Evolutionary conservation across 2,329 filamentous ascomycete species (phyloP).

Genomic region (Sporothrix mexicana): DNA sequence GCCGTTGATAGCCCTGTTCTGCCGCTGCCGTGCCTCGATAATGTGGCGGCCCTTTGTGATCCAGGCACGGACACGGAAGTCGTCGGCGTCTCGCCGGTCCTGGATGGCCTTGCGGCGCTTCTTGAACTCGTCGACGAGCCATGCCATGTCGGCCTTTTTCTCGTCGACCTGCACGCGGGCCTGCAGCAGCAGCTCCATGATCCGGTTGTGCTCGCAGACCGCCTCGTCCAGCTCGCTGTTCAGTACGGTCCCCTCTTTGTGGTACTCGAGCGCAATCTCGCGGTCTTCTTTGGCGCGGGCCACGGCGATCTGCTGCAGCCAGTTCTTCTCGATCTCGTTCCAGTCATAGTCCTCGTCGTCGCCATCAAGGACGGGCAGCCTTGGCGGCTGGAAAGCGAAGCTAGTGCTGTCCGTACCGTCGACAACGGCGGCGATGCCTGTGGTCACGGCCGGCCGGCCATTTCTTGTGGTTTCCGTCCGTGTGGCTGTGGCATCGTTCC

Average conservation of each 20-base stretch:
- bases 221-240: slow-evolving; percentile 46
- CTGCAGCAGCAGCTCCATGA: slow-evolving; percentile 48
- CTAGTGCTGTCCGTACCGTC: too few species aligned
- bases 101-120: neutral
- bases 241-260: slow-evolving; percentile 42
- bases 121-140: slow-evolving; percentile 35
- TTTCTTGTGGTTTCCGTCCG: neutral
- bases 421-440: too few species aligned
- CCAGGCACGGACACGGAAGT: slow-evolving; percentile 33
- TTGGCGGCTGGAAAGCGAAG: neutral
- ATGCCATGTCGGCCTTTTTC: slow-evolving; percentile 33
- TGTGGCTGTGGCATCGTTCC: too few species aligned
- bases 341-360: slow-evolving; percentile 40
- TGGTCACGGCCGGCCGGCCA: too few species aligned
- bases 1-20: neutral
- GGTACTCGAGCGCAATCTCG: slow-evolving; percentile 45
- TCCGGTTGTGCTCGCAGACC: slow-evolving; percentile 46
- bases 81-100: slow-evolving; percentile 28
- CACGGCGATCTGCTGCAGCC: slow-evolving; percentile 38
- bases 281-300: slow-evolving; percentile 42
- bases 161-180: slow-evolving; percentile 39
- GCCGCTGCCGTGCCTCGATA: neutral
- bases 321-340: slow-evolving; percentile 48
- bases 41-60: slow-evolving; percentile 20
- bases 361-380: neutral